Conservation (phyloP, 768 basidiomycete genomes). For the Daedalea quercina region DNA sequence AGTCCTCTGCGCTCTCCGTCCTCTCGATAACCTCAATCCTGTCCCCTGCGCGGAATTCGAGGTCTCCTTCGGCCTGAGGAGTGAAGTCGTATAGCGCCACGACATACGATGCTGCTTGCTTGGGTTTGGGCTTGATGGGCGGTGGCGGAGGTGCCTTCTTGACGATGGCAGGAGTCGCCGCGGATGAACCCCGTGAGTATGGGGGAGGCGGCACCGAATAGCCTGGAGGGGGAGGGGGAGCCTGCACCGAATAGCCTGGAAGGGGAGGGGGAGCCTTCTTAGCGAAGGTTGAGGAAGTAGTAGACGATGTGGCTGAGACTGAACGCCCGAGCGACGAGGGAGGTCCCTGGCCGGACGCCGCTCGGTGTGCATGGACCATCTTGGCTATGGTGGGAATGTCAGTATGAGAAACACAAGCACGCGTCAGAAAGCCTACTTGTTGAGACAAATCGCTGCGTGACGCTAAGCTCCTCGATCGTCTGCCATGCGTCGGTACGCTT, state of each 20-base stretch:
- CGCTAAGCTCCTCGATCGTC: slow-evolving; percentile 68
- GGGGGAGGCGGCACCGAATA: slow-evolving; percentile 33
- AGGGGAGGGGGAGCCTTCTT: slow-evolving; percentile 35
- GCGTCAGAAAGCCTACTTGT: slow-evolving; percentile 51
- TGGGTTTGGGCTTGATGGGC: slow-evolving; percentile 84
- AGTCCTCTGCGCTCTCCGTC: slow-evolving; percentile 81
- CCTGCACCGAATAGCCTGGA: slow-evolving; percentile 22
- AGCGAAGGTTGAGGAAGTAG: slow-evolving; percentile 33
- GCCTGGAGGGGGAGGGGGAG: slow-evolving; percentile 26
- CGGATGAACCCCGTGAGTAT: slow-evolving; percentile 23
- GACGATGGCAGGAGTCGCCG: slow-evolving; percentile 35
- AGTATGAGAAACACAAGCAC: too few species aligned
- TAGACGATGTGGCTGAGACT: slow-evolving; percentile 14
- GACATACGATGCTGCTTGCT: slow-evolving; percentile 67
- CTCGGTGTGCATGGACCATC: slow-evolving; percentile 53
- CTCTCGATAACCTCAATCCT: slow-evolving; percentile 85
- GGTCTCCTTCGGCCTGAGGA: slow-evolving; percentile 91
- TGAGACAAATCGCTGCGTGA: slow-evolving; percentile 79
- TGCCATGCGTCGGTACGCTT: slow-evolving; percentile 81
- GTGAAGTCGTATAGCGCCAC: slow-evolving; percentile 93
- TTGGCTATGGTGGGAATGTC: slow-evolving; percentile 39
- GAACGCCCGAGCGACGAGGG: slow-evolving; percentile 13
- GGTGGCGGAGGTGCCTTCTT: slow-evolving; percentile 90
- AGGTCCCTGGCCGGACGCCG: slow-evolving; percentile 13
- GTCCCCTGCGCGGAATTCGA: slow-evolving; percentile 86